A percentile compares a stretch with the other conserved stretches of the same genome.
These are phyloP conservation scores for Epichloe baconii DNA, from an alignment of 2,329 filamentous ascomycete genomes.

Conservation along the genomic window DNA sequence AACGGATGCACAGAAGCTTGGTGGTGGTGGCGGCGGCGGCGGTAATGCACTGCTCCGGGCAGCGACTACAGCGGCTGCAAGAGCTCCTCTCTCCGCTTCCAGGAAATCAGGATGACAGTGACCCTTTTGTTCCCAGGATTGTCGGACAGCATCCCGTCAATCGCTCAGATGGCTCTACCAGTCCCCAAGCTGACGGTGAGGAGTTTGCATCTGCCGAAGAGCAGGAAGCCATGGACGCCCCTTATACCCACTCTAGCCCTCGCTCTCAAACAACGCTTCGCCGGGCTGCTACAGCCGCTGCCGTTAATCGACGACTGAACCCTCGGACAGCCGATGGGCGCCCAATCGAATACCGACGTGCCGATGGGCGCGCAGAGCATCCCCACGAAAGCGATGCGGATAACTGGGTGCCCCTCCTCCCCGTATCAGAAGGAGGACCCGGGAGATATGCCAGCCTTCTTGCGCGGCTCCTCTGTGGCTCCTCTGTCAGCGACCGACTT, in stretches of 20 bases:
- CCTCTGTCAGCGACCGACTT: conserved; percentile 18
- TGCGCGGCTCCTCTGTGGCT: conserved; percentile 35
- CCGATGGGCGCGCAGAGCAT: conserved; percentile 57
- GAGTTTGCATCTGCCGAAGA: conserved; percentile 39
- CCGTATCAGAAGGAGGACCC: conserved; percentile 60
- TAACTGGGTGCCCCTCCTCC: conserved; percentile 82
- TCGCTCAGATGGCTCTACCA: conserved; percentile 9
- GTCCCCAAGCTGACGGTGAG: conserved; percentile 22
- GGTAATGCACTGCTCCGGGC: conserved; percentile 35
- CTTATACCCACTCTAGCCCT: conserved; percentile 60
- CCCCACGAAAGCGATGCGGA: conserved; percentile 81
- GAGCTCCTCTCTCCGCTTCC: conserved; percentile 16
- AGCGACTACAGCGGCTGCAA: conserved; percentile 28
- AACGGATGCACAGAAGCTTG: conserved; percentile 53
- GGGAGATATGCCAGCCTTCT: conserved; percentile 40
- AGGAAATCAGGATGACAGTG: conserved; percentile 27
- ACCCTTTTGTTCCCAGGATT: conserved; percentile 39
- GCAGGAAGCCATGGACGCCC: conserved; percentile 52
- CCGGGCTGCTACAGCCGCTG: conserved; percentile 64
- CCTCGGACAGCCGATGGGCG: conserved; percentile 41
- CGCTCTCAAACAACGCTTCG: conserved; percentile 57
- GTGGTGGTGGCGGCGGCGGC: conserved; percentile 13
- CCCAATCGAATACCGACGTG: conserved; percentile 49
- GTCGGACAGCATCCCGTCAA: conserved; percentile 21
- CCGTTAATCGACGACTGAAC: conserved; percentile 55